Conservation (phyloP, 257 asterid genomes). For the Thymus mandschuricus region DNA sequence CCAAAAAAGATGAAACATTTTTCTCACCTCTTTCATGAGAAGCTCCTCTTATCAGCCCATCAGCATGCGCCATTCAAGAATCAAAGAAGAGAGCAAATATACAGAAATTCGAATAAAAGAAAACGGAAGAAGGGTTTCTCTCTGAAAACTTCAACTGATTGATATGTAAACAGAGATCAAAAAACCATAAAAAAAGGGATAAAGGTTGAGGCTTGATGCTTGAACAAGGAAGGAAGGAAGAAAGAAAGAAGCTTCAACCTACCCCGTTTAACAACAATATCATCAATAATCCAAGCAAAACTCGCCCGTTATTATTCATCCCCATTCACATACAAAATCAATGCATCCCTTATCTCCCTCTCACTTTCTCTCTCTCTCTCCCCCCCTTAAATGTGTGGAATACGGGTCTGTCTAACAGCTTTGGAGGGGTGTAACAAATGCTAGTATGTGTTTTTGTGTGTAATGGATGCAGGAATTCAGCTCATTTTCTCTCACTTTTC, state of each 20-base stretch:
- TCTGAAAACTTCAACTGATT: conserved; percentile 9
- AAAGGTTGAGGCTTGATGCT: conserved; percentile 31
- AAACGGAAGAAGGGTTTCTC: neutral
- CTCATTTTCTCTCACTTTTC: conserved; percentile 62
- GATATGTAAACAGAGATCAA: conserved; percentile 21
- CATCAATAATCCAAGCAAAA: conserved; percentile 45
- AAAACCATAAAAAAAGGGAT: neutral
- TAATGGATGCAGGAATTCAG: conserved; percentile 42
- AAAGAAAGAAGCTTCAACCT: conserved; percentile 35
- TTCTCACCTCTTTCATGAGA: conserved; percentile 51
- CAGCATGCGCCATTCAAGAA: conserved; percentile 57
- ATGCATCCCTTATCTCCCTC: conserved; percentile 34
- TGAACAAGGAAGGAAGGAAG: conserved; percentile 23
- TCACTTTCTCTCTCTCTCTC: conserved; percentile 19
- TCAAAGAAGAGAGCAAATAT: conserved; percentile 20
- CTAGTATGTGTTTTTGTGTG: conserved; percentile 34
- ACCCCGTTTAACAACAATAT: conserved; percentile 44
- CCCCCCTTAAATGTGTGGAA: conserved; percentile 26
- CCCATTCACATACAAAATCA: conserved; percentile 43
- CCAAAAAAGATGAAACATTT: conserved; percentile 28
- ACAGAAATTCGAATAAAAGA: neutral
- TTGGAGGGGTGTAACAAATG: conserved; percentile 37
- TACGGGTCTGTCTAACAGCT: conserved; percentile 43
- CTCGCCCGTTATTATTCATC: conserved; percentile 41
- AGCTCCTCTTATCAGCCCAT: conserved; percentile 40